These are phyloP conservation scores for Aegilops longissima DNA, from an alignment of 176 grass and related monocot genomes.

Conservation along the genomic window DNA sequence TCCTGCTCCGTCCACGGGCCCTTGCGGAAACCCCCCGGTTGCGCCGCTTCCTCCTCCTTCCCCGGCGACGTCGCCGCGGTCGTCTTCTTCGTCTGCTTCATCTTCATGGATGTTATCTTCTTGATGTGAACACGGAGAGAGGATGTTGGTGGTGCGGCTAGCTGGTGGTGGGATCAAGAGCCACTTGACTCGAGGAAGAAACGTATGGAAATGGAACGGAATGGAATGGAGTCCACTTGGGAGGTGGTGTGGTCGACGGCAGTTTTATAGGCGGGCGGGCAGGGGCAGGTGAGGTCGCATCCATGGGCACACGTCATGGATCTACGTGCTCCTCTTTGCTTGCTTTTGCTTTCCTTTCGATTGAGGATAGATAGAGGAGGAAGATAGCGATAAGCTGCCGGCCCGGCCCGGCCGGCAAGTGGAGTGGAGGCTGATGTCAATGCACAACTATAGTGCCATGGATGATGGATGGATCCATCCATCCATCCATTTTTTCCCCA, in stretches of 20 bases:
- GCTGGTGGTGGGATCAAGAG: neutral
- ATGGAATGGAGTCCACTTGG: constrained; percentile 10
- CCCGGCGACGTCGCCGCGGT: neutral
- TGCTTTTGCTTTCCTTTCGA: neutral
- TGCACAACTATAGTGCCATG: neutral
- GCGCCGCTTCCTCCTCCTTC: neutral
- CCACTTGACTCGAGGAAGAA: neutral
- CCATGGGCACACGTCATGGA: neutral
- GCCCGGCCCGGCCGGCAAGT: neutral
- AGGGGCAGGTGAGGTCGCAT: neutral
- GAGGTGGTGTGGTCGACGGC: neutral
- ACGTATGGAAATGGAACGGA: neutral
- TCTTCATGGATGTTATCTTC: neutral
- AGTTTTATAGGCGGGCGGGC: neutral
- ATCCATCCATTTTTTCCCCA: neutral
- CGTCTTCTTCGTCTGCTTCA: neutral
- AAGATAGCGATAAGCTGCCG: constrained; percentile 3
- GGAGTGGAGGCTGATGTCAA: constrained; percentile 6
- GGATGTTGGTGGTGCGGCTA: neutral
- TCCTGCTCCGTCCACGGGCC: constrained; percentile 73
- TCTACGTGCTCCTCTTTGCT: neutral
- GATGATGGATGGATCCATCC: neutral
- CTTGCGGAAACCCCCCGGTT: constrained; percentile 33
- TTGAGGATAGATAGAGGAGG: neutral
- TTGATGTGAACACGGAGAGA: neutral